phyloP scores from a whole-genome alignment of 441 rosid species.

The Heliophila coronopifolia region DNA sequence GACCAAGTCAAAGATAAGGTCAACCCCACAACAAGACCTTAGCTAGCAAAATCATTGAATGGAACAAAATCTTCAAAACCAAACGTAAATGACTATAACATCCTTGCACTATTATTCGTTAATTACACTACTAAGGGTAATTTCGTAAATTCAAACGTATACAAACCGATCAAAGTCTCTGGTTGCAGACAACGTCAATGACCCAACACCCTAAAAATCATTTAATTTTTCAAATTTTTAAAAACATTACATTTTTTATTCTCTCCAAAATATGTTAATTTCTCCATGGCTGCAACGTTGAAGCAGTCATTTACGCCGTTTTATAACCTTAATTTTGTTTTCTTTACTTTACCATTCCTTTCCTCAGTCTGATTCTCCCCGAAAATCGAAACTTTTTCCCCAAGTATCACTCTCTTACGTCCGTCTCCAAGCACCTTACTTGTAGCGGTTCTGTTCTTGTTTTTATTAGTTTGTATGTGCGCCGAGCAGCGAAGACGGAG shows the following conservation, averaged over 20 bases:
- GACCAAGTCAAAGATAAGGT: constrained; percentile 25
- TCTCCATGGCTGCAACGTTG: constrained; percentile 42
- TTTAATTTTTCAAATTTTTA: too few relatives aligned
- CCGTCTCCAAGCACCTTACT: constrained; percentile 40
- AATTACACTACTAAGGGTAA: background rate
- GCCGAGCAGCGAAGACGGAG: constrained; percentile 27
- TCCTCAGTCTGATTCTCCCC: constrained; percentile 45
- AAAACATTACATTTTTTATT: constrained; percentile 9
- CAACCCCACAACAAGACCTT: constrained; percentile 19
- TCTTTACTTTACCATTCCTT: constrained; percentile 25
- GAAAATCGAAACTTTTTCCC: constrained; percentile 61
- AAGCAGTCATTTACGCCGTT: constrained; percentile 32
- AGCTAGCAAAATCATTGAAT: background rate
- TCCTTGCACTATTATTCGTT: background rate
- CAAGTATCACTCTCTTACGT: constrained; percentile 15
- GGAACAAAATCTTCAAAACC: background rate
- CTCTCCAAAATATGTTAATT: constrained; percentile 15
- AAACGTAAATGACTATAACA: background rate
- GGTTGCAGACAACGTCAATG: constrained; percentile 13
- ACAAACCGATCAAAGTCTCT: constrained; percentile 11
- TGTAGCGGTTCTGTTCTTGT: constrained; percentile 50
- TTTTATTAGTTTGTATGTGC: constrained; percentile 32
- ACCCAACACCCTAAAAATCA: constrained; percentile 1
- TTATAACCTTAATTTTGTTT: constrained; percentile 6
- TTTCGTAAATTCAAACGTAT: background rate